These are phyloP conservation scores for Colletotrichum tropicicola DNA, from an alignment of 2,329 filamentous ascomycete species.

Conservation along the genomic window DNA sequence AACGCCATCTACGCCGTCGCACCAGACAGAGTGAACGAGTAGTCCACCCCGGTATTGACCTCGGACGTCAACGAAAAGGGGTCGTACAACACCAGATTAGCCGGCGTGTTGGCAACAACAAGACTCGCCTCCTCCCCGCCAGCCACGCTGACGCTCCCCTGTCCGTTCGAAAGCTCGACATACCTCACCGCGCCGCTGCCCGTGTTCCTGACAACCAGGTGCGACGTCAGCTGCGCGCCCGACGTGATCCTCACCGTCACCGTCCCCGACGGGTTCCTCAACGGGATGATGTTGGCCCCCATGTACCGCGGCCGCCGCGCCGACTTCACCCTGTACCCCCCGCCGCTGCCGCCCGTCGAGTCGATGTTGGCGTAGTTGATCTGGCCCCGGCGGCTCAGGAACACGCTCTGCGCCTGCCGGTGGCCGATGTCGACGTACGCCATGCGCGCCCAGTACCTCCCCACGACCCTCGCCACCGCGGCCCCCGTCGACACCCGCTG, in stretches of 20 bases:
- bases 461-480: conserved; percentile 51
- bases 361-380: conserved; percentile 55
- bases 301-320: conserved; percentile 55
- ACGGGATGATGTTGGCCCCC: conserved; percentile 58
- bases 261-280: conserved; percentile 43
- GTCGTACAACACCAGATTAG: conserved; percentile 51
- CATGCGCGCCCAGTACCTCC: conserved; percentile 61
- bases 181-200: conserved; percentile 46
- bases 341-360: conserved; percentile 34
- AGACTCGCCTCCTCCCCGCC: conserved; percentile 51
- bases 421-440: conserved; percentile 60
- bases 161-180: conserved; percentile 43
- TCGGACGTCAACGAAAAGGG: conserved; percentile 46
- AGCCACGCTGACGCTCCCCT: conserved; percentile 42
- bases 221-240: conserved; percentile 47
- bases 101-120: conserved; percentile 58
- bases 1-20: conserved; percentile 30
- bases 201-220: conserved; percentile 45
- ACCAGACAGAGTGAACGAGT: conserved; percentile 44
- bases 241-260: conserved; percentile 44
- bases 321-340: conserved; percentile 50
- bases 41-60: conserved; percentile 48
- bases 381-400: conserved; percentile 41
- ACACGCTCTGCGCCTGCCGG: conserved; percentile 46
- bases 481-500: conserved; percentile 45